Evolutionary conservation across 163 green algal genomes (phyloP), one percentile per base, ranked within the genome.

Genomic region (Chlorella variabilis): DNA sequence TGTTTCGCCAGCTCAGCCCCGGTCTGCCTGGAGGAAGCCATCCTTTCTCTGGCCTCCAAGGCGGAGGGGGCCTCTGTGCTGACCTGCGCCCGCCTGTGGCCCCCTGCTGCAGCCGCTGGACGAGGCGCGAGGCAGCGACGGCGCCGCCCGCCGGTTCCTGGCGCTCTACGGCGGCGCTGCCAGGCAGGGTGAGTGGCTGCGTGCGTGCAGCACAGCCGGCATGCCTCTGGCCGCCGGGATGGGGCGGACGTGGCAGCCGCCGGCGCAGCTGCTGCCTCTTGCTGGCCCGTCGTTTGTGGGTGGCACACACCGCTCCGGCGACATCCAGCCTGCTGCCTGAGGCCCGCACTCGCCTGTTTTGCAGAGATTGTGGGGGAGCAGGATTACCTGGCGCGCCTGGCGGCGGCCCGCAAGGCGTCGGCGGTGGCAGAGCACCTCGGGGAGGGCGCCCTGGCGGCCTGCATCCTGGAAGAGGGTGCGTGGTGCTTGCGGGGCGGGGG

Each of bases 321-420:
- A n/a, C n/a, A n/a, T n/a, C n/a, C n/a, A n/a, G n/a, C 45, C 11
- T 11, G 45, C 45, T 54, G 8, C 59, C 27, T 36, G n/a, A 39
- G 9, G n/a, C 45, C 11, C 38, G 4, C 67, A 11, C 25, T n/a
- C 25, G 51, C 51, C 51, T 62, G 58, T 38, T 9, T 18, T 49
- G 27, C 56, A 80, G 73, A 70, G n/a, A 13, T 70, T 23, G 33
- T 21, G 4, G 54, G 56, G 7, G 54, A 70, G 54, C 54, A 20
- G 25, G 73, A 80, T 13, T 80, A 71, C 29, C 73, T 80, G 38
- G 17, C 25, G 4, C 73, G 73, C 38, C 54, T 80, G n/a, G 56
- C 59, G 8, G 73, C 73, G 2, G 56, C 54, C 2, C 73, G 73
- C 73, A 80, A 4, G 4, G 73, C 73, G 7, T n/a, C 51, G 4